Conservation (phyloP, 345 rosid genomes). For the Alliaria petiolata region DNA sequence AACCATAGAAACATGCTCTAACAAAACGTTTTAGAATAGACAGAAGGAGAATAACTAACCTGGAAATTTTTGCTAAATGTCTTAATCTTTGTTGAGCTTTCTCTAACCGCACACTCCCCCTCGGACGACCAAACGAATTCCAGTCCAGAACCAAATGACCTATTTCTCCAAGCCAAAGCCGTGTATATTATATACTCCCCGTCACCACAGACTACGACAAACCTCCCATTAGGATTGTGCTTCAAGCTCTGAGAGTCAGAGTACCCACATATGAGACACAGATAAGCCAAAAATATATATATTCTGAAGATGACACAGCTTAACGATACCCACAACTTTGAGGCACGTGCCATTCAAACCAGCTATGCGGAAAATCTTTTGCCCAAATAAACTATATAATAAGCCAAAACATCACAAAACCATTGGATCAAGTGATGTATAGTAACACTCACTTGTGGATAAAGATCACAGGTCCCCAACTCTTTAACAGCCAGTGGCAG, state of each 20-base stretch:
- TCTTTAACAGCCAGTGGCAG: constrained; percentile 97
- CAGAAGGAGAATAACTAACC: constrained; percentile 41
- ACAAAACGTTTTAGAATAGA: background rate
- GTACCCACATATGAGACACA: constrained; percentile 25
- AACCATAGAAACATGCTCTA: background rate
- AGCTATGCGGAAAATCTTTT: constrained; percentile 1
- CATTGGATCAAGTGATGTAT: constrained; percentile 18
- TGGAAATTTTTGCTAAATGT: constrained; percentile 90
- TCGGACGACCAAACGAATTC: constrained; percentile 98
- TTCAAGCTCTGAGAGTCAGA: constrained; percentile 65
- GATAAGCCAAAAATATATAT: background rate
- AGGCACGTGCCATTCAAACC: constrained; percentile 10
- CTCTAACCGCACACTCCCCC: constrained; percentile 97
- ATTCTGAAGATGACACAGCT: constrained; percentile 1
- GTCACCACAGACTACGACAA: constrained; percentile 98
- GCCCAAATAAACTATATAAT: background rate
- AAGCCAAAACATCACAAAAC: constrained; percentile 9
- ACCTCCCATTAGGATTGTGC: constrained; percentile 98
- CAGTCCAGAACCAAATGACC: constrained; percentile 97
- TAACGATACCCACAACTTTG: background rate
- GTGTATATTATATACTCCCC: constrained; percentile 98
- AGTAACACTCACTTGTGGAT: constrained; percentile 81
- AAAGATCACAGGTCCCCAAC: constrained; percentile 98
- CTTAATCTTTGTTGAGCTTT: constrained; percentile 92
- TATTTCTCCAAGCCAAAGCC: constrained; percentile 99